Evolutionary conservation across 192 early-diverging fungal genomes (phyloP).

Genomic region (Entomortierella lignicola): DNA sequence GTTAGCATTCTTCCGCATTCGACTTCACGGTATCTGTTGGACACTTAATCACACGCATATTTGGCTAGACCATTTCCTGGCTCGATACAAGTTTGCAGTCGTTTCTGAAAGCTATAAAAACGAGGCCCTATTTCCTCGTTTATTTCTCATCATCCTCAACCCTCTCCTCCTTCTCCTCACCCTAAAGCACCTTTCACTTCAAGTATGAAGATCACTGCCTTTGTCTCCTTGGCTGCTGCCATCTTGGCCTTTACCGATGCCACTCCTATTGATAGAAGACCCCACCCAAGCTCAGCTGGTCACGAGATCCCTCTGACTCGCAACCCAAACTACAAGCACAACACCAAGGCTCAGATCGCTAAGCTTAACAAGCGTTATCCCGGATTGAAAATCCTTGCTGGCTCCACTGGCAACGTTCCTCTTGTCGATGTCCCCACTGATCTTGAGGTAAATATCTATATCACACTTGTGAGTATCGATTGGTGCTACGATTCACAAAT

Average conservation of each 20-base stretch:
- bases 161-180: too few relatives aligned
- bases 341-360: conserved; percentile 16
- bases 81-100: too few relatives aligned
- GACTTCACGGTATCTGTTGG: neutral
- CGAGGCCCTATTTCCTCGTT: neutral
- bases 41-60: neutral
- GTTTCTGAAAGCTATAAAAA: neutral
- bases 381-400: conserved; percentile 10
- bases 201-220: conserved; percentile 32
- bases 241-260: conserved; percentile 17
- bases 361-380: conserved; percentile 21
- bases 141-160: too few relatives aligned
- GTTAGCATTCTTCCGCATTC: neutral
- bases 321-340: conserved; percentile 12
- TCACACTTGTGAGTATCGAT: neutral
- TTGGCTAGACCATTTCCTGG: neutral
- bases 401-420: conserved; percentile 4
- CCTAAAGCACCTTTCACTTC: too few relatives aligned
- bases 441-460: conserved; percentile 60
- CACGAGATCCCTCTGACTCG: conserved; percentile 6
- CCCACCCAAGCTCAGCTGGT: neutral
- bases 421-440: conserved; percentile 41
- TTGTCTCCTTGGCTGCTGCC: conserved; percentile 19
- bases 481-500: conserved; percentile 7
- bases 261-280: conserved; percentile 11